A percentile compares a stretch with the other conserved stretches of the same genome.
These are phyloP conservation scores for Neurospora intermedia DNA, from an alignment of 495 filamentous ascomycete species.

Conservation along the genomic window DNA sequence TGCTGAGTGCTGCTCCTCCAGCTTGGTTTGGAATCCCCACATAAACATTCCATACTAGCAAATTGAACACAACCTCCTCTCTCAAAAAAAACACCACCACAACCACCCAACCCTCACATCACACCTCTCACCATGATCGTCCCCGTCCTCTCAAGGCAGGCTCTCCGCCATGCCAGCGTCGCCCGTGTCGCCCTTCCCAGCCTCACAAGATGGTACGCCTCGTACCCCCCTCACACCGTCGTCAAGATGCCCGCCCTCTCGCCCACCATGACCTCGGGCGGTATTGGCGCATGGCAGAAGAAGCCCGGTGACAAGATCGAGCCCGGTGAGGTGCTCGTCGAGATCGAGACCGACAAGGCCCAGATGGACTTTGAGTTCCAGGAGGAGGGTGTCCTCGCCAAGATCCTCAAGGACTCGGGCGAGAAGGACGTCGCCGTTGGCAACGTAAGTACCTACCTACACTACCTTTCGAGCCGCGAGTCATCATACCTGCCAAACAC, in stretches of 20 bases:
- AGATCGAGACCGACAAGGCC: conserved; percentile 99
- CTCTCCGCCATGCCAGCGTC: conserved; percentile 34
- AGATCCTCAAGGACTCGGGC: conserved; percentile 85
- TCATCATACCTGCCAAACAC: neutral
- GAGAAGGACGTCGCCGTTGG: conserved; percentile 94
- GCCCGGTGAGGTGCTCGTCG: conserved; percentile 95
- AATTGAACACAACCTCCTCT: neutral
- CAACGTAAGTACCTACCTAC: conserved; percentile 53
- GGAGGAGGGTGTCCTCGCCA: conserved; percentile 92
- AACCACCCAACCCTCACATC: neutral
- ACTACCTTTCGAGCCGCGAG: neutral
- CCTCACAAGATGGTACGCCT: conserved; percentile 48
- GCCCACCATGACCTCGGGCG: conserved; percentile 92
- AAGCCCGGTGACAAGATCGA: conserved; percentile 78
- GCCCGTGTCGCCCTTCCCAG: conserved; percentile 33
- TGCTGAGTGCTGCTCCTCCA: neutral
- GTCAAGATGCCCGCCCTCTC: conserved; percentile 98
- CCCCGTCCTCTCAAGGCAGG: conserved; percentile 43
- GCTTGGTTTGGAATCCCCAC: neutral
- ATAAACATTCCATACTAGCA: neutral
- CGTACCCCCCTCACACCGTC: conserved; percentile 84
- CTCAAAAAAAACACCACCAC: neutral
- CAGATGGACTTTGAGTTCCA: conserved; percentile 99
- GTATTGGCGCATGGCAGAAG: conserved; percentile 98
- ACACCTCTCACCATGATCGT: conserved; percentile 37